These are phyloP conservation scores for Ampelomyces quisqualis DNA, from an alignment of 2,329 filamentous ascomycete species.

Conservation along the genomic window DNA sequence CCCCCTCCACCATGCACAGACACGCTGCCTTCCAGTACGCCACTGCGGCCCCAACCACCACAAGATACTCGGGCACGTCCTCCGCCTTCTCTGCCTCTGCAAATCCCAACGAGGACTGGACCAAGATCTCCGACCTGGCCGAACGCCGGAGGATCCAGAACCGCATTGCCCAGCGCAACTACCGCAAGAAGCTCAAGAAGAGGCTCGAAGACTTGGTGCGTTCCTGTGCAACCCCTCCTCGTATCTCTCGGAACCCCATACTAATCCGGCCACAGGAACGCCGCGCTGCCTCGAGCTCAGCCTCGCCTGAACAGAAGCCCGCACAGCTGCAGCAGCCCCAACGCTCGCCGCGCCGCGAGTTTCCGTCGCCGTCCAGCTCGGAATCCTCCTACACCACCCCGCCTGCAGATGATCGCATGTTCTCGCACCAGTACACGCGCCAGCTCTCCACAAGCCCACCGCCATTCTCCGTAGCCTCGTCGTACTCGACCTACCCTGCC, in stretches of 20 bases:
- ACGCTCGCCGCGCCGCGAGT: slow-evolving; percentile 41
- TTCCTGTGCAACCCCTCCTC: slow-evolving; percentile 11
- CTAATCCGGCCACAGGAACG: slow-evolving; percentile 56
- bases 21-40: slow-evolving; percentile 49
- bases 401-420: slow-evolving; percentile 68
- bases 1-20: slow-evolving; percentile 45
- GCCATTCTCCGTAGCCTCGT: slow-evolving; percentile 55
- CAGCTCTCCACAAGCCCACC: slow-evolving; percentile 72
- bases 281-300: slow-evolving; percentile 65
- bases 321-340: slow-evolving; percentile 52
- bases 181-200: slow-evolving; percentile 94
- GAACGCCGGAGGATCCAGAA: slow-evolving; percentile 95
- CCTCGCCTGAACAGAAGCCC: slow-evolving; percentile 60
- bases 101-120: slow-evolving; percentile 97
- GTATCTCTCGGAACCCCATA: slow-evolving; percentile 13
- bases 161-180: slow-evolving; percentile 95
- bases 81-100: slow-evolving; percentile 93
- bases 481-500: slow-evolving; percentile 67
- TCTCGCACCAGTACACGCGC: slow-evolving; percentile 65
- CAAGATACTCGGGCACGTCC: slow-evolving; percentile 76
- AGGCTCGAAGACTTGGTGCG: slow-evolving; percentile 71
- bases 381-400: slow-evolving; percentile 47
- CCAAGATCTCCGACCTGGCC: slow-evolving; percentile 95
- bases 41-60: slow-evolving; percentile 43
- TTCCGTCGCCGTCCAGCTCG: slow-evolving; percentile 40